phyloP scores from a whole-genome alignment of 495 filamentous ascomycete species.

The Ascobolus immersus region DNA sequence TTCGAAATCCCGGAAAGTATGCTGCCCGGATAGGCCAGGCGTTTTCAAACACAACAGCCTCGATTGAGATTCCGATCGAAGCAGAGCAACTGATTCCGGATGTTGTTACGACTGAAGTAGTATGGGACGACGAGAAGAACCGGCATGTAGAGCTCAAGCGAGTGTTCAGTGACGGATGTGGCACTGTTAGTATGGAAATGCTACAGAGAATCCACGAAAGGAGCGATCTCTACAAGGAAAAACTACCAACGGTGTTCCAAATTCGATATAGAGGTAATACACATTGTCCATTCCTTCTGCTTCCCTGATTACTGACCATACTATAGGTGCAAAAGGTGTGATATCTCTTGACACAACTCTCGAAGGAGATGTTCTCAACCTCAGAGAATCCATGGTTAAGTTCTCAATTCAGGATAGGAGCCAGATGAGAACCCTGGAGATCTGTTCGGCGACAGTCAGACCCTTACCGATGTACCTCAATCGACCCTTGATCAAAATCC shows the following conservation, averaged over 20 bases:
- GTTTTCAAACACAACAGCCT: slow-evolving; percentile 44
- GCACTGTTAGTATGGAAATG: slow-evolving; percentile 35
- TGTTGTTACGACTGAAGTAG: too few species aligned
- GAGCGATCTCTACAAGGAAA: slow-evolving; percentile 19
- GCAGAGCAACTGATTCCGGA: slow-evolving; percentile 21
- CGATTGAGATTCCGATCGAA: slow-evolving; percentile 23
- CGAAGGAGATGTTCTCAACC: slow-evolving; percentile 24
- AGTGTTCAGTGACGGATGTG: slow-evolving; percentile 59
- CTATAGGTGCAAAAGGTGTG: slow-evolving; percentile 42
- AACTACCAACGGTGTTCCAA: slow-evolving; percentile 38
- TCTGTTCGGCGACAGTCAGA: slow-evolving; percentile 40
- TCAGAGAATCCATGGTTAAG: slow-evolving; percentile 58
- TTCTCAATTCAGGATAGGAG: slow-evolving; percentile 38
- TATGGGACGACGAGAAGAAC: too few species aligned
- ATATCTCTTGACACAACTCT: slow-evolving; percentile 37
- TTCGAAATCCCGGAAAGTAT: slow-evolving; percentile 43
- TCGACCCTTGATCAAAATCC: slow-evolving; percentile 52
- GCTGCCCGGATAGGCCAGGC: slow-evolving; percentile 66
- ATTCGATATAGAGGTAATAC: slow-evolving; percentile 33
- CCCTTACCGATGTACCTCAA: slow-evolving; percentile 48
- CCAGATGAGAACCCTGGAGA: slow-evolving; percentile 33
- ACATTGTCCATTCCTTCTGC: not conserved
- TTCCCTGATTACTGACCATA: slow-evolving; percentile 1
- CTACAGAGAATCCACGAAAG: slow-evolving; percentile 26
- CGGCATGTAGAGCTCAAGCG: slow-evolving; percentile 17